These are phyloP conservation scores for Exophiala sideris DNA, from an alignment of 2,329 filamentous ascomycete genomes.

Conservation along the genomic window DNA sequence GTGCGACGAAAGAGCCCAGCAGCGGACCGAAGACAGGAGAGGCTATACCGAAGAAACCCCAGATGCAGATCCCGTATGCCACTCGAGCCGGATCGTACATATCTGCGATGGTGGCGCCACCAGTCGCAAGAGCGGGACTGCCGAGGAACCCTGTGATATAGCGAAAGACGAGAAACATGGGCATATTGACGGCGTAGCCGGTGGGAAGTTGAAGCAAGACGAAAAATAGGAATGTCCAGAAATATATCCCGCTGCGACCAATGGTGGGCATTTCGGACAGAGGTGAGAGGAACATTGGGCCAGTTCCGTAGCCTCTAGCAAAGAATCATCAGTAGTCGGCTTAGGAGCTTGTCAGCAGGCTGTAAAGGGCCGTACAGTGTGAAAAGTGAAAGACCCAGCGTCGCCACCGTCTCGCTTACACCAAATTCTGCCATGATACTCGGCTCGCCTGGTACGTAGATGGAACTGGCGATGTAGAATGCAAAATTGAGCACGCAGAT, in stretches of 20 bases:
- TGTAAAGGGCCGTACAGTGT: constrained; percentile 36
- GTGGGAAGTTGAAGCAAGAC: constrained; percentile 49
- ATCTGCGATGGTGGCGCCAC: constrained; percentile 44
- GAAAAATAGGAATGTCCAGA: constrained; percentile 48
- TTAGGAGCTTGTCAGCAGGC: background rate
- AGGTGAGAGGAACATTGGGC: constrained; percentile 44
- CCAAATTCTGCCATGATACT: constrained; percentile 44
- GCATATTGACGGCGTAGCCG: constrained; percentile 48
- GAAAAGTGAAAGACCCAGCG: constrained; percentile 49
- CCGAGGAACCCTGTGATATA: constrained; percentile 53
- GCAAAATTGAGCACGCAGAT: constrained; percentile 49
- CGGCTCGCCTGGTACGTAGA: constrained; percentile 46
- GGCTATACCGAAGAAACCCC: constrained; percentile 40
- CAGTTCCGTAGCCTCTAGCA: constrained; percentile 42
- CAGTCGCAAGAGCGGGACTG: constrained; percentile 43
- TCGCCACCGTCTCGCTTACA: constrained; percentile 43
- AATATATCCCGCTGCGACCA: constrained; percentile 49
- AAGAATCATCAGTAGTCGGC: background rate
- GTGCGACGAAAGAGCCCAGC: constrained; percentile 41
- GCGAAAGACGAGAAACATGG: constrained; percentile 51
- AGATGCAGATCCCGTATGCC: constrained; percentile 40
- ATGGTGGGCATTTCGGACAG: constrained; percentile 50
- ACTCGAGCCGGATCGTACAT: constrained; percentile 39
- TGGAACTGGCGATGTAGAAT: constrained; percentile 51
- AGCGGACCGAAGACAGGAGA: constrained; percentile 43